phyloP scores from a whole-genome alignment of 2,329 filamentous ascomycete genomes.

The Cadophora gregata region DNA sequence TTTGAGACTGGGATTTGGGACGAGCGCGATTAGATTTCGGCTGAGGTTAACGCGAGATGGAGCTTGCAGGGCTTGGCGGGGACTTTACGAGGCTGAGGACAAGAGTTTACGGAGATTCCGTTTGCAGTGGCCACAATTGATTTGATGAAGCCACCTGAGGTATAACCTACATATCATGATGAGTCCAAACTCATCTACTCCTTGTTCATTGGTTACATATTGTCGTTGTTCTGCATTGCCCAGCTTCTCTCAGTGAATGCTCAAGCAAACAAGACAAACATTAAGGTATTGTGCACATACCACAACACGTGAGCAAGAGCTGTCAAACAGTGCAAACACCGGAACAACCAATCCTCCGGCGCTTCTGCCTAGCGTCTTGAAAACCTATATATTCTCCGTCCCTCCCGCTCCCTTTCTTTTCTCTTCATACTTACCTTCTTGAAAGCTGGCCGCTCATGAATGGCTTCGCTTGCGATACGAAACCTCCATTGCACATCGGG shows the following conservation, averaged over 20 bases:
- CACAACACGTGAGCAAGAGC: background rate
- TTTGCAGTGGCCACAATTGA: too few species aligned
- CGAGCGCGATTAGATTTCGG: constrained; percentile 24
- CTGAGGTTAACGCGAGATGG: constrained; percentile 21
- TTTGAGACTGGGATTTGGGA: constrained; percentile 11
- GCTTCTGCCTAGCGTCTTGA: background rate
- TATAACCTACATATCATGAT: too few species aligned
- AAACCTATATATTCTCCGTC: constrained; percentile 4
- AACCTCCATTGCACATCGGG: constrained; percentile 64
- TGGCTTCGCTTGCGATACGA: constrained; percentile 42
- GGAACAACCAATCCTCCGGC: background rate
- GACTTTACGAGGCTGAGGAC: constrained; percentile 3
- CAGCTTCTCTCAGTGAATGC: too few species aligned
- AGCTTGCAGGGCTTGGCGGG: constrained; percentile 2
- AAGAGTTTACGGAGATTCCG: background rate
- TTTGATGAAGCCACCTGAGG: too few species aligned
- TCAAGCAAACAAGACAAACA: background rate
- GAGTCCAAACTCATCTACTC: too few species aligned
- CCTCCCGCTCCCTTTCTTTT: constrained; percentile 10
- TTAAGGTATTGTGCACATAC: background rate
- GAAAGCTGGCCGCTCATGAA: constrained; percentile 41
- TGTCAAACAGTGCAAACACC: background rate
- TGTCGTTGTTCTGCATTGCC: too few species aligned
- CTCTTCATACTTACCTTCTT: constrained; percentile 48
- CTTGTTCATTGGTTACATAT: too few species aligned